phyloP scores from a whole-genome alignment of 208 protist species.

The Acanthamoeba culbertsoni region DNA sequence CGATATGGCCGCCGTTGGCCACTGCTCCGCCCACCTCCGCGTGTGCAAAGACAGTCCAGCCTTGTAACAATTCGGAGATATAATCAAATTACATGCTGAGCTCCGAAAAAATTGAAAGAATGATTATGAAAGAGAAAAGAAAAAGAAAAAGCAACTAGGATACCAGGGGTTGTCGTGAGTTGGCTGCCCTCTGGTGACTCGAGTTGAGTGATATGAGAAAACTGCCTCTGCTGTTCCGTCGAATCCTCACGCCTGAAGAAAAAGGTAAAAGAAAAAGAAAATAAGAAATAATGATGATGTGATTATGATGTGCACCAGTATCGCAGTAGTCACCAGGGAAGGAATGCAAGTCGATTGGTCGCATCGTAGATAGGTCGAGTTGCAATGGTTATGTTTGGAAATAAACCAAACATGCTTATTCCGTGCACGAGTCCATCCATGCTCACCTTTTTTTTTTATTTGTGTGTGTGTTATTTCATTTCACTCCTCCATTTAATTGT shows the following conservation, averaged over 20 bases:
- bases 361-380: constrained; percentile 60
- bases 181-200: background rate
- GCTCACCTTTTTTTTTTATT: too few relatives aligned
- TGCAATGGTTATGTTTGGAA: constrained; percentile 59
- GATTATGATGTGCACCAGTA: background rate
- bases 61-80: background rate
- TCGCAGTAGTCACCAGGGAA: constrained; percentile 23
- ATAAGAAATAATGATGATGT: background rate
- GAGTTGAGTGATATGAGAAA: background rate
- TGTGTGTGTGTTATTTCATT: too few relatives aligned
- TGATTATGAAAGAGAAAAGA: background rate
- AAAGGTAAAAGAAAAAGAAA: background rate
- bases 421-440: constrained; percentile 69
- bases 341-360: constrained; percentile 13
- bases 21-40: constrained; percentile 67
- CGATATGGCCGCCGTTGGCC: constrained; percentile 62
- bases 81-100: background rate
- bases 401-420: constrained; percentile 63
- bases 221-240: constrained; percentile 51
- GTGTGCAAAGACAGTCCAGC: constrained; percentile 72
- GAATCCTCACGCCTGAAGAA: constrained; percentile 35
- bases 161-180: background rate
- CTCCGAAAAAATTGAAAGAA: background rate
- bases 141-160: background rate
- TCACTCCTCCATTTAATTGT: too few relatives aligned